Conservation (phyloP, 192 early-diverging fungal genomes). For the Piromyces sp. region DNA sequence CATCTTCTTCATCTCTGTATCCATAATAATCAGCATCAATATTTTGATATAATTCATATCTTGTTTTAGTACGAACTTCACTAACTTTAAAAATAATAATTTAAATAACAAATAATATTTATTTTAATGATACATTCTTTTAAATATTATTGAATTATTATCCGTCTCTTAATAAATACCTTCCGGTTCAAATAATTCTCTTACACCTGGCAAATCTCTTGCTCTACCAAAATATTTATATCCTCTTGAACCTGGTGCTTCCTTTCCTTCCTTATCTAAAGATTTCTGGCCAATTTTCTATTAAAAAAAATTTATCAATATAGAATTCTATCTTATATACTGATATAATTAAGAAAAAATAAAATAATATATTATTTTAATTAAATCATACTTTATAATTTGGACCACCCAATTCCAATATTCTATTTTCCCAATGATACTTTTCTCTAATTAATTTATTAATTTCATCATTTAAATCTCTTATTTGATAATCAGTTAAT, state of each 20-base stretch:
- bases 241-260: conserved; percentile 73
- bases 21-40: conserved; percentile 92
- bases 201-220: conserved; percentile 80
- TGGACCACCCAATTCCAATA: conserved; percentile 80
- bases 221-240: conserved; percentile 97
- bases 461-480: conserved; percentile 91
- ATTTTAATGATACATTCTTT: too few relatives aligned
- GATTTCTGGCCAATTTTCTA: conserved; percentile 56
- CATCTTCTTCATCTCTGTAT: conserved; percentile 79
- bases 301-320: too few relatives aligned
- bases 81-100: conserved; percentile 7
- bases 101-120: too few relatives aligned
- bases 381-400: conserved; percentile 55
- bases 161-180: conserved; percentile 24
- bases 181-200: conserved; percentile 71
- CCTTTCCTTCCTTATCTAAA: conserved; percentile 70
- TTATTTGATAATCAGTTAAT: conserved; percentile 76
- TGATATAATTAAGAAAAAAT: too few relatives aligned
- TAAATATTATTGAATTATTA: too few relatives aligned
- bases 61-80: conserved; percentile 27
- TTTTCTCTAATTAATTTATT: conserved; percentile 87
- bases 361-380: background rate
- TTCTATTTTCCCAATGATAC: conserved; percentile 75
- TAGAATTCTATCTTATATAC: too few relatives aligned
- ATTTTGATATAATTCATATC: conserved; percentile 51